Evolutionary conservation across 352 stramenopile genomes (phyloP), one percentile per base, ranked within the genome.

Genomic region (Phytopythium kandeliae): DNA sequence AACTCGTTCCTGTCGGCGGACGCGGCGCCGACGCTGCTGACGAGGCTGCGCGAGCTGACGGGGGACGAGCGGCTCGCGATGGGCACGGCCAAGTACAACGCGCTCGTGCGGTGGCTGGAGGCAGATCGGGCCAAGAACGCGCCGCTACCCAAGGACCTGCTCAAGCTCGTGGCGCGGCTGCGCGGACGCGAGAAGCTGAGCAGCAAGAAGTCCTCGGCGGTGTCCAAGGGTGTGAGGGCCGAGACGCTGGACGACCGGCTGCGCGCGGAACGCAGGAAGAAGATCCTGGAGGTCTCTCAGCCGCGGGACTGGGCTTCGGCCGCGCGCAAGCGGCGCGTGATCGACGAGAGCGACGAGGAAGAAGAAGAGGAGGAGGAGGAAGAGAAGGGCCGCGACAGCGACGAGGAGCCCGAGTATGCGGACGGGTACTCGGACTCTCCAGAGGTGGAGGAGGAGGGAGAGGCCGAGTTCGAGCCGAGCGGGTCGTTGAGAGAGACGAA

Each of bases 61-160:
- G 57, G 70, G 40, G 69, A 81, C 34, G 54, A 74, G 35, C 52
- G 54, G 21, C 47, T 89, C 11, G 41, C 40, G 16, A 48, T 55
- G 17, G 65, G 61, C 2, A 70, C 67, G 13, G 71, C 55, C 30
- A 89, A 89, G 45, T 84, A 77, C 55, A 54, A 55, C 2, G 60
- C 42, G 22, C 46, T 89, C 8, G 50, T 72, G 21, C 72, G 71
- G 49, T 89, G 78, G 78, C 51, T 89, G 38, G 67, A 85, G 53
- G 24, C 44, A 25, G 74, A 89, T 33, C 56, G 73, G 22, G 63
- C 65, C 21, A 69, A 75, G 36, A 69, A 89, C 55, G 35, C 56
- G 17, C 43, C 65, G 6, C 63, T 59, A 9, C 61, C 78, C 21
- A 15, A 43, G 0, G 64, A 71, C 17, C 50, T 80, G 31, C 55